Conservation (phyloP, 2,329 filamentous ascomycete species). For the Sporothrix sp. region DNA sequence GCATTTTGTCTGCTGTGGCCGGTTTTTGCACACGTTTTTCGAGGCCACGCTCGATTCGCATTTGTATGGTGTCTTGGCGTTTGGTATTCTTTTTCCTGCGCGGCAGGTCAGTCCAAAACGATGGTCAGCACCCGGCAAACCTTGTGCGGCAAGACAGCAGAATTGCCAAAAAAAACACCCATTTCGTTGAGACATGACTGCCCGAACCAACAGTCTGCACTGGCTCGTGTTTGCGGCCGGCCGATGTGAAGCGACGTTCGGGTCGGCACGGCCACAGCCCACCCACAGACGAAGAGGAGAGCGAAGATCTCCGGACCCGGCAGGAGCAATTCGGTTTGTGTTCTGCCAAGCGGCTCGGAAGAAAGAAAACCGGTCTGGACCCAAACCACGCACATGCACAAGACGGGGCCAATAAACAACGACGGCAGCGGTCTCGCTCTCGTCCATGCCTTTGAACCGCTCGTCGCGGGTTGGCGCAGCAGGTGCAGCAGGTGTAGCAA, state of each 20-base stretch:
- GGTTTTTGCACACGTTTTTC: background rate
- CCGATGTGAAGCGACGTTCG: too few species aligned
- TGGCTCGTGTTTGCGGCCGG: too few species aligned
- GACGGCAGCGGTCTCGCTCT: too few species aligned
- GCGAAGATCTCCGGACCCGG: conserved; percentile 1
- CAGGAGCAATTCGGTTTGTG: conserved; percentile 19
- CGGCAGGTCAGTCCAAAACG: background rate
- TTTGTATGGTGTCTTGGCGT: conserved; percentile 23
- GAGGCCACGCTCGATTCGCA: conserved; percentile 19
- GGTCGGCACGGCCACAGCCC: too few species aligned
- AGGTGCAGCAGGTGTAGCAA: background rate
- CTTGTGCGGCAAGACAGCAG: too few species aligned
- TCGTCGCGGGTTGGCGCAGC: background rate
- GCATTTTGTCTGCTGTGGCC: conserved; percentile 4
- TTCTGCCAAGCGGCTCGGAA: conserved; percentile 3
- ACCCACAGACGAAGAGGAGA: background rate
- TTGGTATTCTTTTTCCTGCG: background rate
- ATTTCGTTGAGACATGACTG: too few species aligned
- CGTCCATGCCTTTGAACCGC: too few species aligned
- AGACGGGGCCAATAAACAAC: too few species aligned
- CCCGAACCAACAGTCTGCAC: too few species aligned
- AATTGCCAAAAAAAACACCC: too few species aligned
- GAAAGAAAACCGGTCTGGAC: conserved; percentile 8
- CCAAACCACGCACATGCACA: background rate
- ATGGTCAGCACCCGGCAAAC: background rate